Evolutionary conservation across 2,329 filamentous ascomycete species (phyloP), one percentile per base, ranked within the genome.

Genomic region (Exserohilum turcica): DNA sequence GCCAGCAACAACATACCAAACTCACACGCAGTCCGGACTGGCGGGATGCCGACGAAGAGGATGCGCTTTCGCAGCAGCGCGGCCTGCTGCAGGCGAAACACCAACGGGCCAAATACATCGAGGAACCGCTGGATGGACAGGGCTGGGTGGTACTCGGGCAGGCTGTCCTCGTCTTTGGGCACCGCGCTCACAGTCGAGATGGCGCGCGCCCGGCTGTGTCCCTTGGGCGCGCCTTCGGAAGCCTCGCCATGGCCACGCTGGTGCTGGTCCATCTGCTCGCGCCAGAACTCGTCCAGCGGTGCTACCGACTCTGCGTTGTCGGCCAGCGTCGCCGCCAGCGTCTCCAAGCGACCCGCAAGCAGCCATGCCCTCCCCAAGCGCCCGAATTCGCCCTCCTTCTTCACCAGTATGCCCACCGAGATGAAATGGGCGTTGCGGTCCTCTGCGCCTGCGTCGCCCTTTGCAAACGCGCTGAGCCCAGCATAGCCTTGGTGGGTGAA

Each of bases 381-480:
- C 19, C 93, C 93, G 68, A 90, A 89, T 10, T 28, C 36, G 5
- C 64, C 64, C 70, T 88, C 93, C 45, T 96, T 76, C 6, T 91
- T 91, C 1, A 97, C 92, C 62, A 99, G 78, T 24, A 93, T 85
- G 35, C 94, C 94, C 1, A 97, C 91, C 12, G 93, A 90, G 59
- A 97, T 86, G 86, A 99, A 97, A 64, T 89, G 86, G 43, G 94
- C 94, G 80, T 96, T 90, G 55, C 94, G 88, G 46, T 90, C 85
- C 46, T 85, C 86, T 63, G 91, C 89, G 12, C 88, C 86, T 43
- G 91, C 92, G 2, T 89, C 88, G 59, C 84, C 84, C 73, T 96
- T 96, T 72, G 94, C 81, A 72, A 97, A 99, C 24, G 92, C 92
- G 77, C 92, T 96, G 64, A 97, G 82, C 24, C 94, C 94, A 5